Percentiles rank a stretch among this genome's conserved stretches.
These are phyloP conservation scores for Fusarium tuaranense DNA, from an alignment of 2,329 filamentous ascomycete species.

Conservation along the genomic window DNA sequence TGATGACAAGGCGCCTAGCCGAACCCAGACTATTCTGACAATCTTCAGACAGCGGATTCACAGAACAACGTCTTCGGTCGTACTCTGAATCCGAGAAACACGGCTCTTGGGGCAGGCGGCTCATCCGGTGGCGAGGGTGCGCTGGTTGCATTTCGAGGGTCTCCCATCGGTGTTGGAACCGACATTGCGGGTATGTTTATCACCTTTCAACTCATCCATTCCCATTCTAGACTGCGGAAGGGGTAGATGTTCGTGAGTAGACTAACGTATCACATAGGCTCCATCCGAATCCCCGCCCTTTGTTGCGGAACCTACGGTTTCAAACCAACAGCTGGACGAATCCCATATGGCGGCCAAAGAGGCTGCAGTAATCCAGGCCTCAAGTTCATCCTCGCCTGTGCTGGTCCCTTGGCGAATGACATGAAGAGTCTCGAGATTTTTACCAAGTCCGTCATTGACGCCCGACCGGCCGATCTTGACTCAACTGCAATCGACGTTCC, in stretches of 20 bases:
- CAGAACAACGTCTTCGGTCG: conserved; percentile 66
- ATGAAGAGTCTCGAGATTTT: conserved; percentile 15
- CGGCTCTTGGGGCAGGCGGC: conserved; percentile 68
- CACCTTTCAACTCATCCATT: not conserved
- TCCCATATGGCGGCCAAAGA: conserved; percentile 20
- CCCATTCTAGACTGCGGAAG: not conserved
- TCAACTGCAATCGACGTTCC: conserved; percentile 15
- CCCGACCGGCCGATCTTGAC: conserved; percentile 1
- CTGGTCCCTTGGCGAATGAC: conserved; percentile 22
- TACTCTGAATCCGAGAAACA: conserved; percentile 69
- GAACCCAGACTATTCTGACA: not conserved
- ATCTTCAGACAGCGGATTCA: conserved; percentile 12
- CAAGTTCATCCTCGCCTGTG: conserved; percentile 2
- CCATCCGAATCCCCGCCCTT: conserved; percentile 40
- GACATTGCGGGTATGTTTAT: conserved; percentile 44
- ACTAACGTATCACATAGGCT: conserved; percentile 19
- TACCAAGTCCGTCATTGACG: conserved; percentile 3
- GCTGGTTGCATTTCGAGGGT: conserved; percentile 49
- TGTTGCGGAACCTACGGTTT: conserved; percentile 37
- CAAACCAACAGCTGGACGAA: conserved; percentile 14
- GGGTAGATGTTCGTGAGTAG: not conserved
- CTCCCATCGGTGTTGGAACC: conserved; percentile 48
- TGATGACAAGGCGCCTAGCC: too few relatives aligned
- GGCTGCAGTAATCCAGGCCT: conserved; percentile 4
- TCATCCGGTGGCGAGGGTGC: conserved; percentile 65